A percentile compares a stretch with the other conserved stretches of the same genome.
Conservation (phyloP, 1,284 basidiomycete species). For the Mrakiaceae sp. region DNA sequence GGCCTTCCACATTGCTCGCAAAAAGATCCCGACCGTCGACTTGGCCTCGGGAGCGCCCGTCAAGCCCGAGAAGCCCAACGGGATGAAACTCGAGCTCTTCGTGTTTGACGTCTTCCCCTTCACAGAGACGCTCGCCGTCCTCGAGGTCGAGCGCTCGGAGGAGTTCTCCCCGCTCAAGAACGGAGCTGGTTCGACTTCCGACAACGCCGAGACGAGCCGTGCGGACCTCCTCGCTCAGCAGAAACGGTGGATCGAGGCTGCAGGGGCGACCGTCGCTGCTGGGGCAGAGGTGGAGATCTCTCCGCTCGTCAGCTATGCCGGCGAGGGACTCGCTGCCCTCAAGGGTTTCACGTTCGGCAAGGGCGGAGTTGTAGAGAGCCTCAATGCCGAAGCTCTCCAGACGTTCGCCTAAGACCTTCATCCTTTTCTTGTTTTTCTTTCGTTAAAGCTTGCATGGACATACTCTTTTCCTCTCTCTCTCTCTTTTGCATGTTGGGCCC, state of each 20-base stretch:
- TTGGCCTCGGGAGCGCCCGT: slow-evolving; percentile 49
- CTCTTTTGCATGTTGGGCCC: no score
- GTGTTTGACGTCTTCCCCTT: slow-evolving; percentile 99
- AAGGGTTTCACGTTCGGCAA: slow-evolving; percentile 66
- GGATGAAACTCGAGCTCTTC: slow-evolving; percentile 98
- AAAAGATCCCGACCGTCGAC: slow-evolving; percentile 86
- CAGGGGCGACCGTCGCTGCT: slow-evolving; percentile 56
- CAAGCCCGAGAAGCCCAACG: slow-evolving; percentile 85
- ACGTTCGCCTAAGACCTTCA: neutral
- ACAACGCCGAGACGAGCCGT: slow-evolving; percentile 81
- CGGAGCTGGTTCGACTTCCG: slow-evolving; percentile 85
- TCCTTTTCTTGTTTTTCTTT: no score
- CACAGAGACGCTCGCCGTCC: slow-evolving; percentile 67
- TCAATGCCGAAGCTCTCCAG: slow-evolving; percentile 17
- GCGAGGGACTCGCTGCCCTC: slow-evolving; percentile 74
- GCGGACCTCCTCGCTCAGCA: slow-evolving; percentile 87
- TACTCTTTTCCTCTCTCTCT: no score
- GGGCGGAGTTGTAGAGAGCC: slow-evolving; percentile 28
- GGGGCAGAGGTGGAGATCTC: slow-evolving; percentile 69
- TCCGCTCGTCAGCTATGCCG: slow-evolving; percentile 78
- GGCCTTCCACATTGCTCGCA: slow-evolving; percentile 94
- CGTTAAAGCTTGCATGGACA: no score
- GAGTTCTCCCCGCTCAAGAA: slow-evolving; percentile 98
- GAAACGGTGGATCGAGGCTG: slow-evolving; percentile 63
- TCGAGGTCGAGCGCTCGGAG: slow-evolving; percentile 77